Conservation (phyloP, 1,284 basidiomycete species). For the Microbotryomycetes sp. region DNA sequence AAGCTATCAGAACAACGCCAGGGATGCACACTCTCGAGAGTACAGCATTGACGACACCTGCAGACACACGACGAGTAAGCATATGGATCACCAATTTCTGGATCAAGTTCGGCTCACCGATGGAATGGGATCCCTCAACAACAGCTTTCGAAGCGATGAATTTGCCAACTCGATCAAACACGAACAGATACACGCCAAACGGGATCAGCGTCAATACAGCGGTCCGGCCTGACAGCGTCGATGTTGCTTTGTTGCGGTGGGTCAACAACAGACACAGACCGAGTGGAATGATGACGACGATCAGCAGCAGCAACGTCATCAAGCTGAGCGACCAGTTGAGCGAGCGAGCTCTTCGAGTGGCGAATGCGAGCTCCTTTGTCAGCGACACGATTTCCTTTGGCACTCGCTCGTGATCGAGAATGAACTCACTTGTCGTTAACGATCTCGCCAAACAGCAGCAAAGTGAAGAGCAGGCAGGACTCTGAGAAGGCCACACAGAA, state of each 20-base stretch:
- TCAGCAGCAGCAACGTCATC: conserved; percentile 35
- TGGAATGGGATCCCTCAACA: conserved; percentile 35
- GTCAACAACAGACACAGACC: conserved; percentile 34
- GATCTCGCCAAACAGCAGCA: conserved; percentile 38
- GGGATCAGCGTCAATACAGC: conserved; percentile 35
- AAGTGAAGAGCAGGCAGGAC: conserved; percentile 38
- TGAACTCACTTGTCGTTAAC: conserved; percentile 29
- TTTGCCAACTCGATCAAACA: conserved; percentile 37
- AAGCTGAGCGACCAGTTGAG: conserved; percentile 40
- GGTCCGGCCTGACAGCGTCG: conserved; percentile 19
- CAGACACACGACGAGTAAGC: not conserved
- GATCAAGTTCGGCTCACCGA: conserved; percentile 23
- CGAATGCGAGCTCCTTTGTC: not conserved
- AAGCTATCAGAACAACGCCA: conserved; percentile 44
- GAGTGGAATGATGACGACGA: conserved; percentile 37
- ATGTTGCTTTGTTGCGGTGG: conserved; percentile 23
- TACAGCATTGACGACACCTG: conserved; percentile 38
- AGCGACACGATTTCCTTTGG: not conserved
- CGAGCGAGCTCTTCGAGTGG: conserved; percentile 28
- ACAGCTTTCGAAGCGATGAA: conserved; percentile 32
- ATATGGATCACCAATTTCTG: not conserved
- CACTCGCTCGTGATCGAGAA: not conserved
- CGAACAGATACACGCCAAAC: conserved; percentile 36
- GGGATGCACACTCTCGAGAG: conserved; percentile 44
- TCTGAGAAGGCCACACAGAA: conserved; percentile 41